phyloP scores from a whole-genome alignment of 2,329 filamentous ascomycete genomes.

The Parastagonospora avenae region DNA sequence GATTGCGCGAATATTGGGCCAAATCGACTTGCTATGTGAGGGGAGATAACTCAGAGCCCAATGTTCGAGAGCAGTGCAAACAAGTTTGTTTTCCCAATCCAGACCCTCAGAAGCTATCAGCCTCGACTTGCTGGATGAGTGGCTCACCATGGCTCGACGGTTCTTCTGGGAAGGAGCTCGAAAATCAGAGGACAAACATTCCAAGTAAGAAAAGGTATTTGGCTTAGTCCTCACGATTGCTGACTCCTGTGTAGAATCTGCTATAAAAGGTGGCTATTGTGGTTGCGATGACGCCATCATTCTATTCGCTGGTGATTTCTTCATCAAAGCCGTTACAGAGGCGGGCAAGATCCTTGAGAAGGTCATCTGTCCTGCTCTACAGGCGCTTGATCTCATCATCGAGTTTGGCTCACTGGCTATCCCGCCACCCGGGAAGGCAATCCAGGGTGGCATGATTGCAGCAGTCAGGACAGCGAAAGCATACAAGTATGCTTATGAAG shows the following conservation, averaged over 20 bases:
- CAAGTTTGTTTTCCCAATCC: neutral
- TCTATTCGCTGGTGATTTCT: constrained; percentile 4
- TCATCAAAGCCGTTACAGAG: constrained; percentile 4
- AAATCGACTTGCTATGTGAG: too few species aligned
- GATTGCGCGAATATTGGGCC: too few species aligned
- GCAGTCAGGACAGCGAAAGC: constrained; percentile 6
- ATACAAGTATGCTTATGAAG: constrained; percentile 8
- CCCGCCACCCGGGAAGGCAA: constrained; percentile 7
- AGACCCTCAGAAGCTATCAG: neutral
- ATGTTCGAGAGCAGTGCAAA: neutral
- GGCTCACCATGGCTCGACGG: neutral
- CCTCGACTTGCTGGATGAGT: neutral
- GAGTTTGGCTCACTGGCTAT: constrained; percentile 8
- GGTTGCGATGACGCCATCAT: constrained; percentile 8
- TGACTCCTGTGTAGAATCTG: neutral
- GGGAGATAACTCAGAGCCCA: too few species aligned
- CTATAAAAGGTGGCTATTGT: constrained; percentile 5
- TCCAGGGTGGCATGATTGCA: constrained; percentile 8
- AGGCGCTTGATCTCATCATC: constrained; percentile 8
- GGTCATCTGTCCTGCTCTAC: constrained; percentile 6
- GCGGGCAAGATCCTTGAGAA: constrained; percentile 6
- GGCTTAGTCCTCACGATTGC: neutral
- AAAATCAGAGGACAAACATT: neutral
- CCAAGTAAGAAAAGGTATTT: neutral
- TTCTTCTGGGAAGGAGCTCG: neutral